Percentiles rank a stretch among this genome's conserved stretches.
Evolutionary conservation across 2,329 filamentous ascomycete species (phyloP).

Genomic region (Ophiocordyceps australis): DNA sequence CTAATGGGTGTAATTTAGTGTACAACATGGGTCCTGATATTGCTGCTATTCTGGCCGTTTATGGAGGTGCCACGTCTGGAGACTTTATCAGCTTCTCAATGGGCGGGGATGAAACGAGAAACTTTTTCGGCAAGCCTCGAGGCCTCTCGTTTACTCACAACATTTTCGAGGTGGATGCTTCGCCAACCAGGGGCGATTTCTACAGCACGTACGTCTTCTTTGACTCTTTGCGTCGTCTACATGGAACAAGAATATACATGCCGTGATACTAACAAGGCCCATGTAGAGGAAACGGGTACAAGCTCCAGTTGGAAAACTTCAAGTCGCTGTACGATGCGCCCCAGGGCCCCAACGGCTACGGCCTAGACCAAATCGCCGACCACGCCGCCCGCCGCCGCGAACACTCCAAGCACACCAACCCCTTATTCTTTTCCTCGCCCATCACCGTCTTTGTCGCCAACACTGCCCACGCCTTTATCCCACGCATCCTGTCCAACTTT

Average conservation of each 20-base stretch:
- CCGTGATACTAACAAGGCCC: too few species aligned
- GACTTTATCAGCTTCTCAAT: constrained; percentile 3
- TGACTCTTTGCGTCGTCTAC: too few species aligned
- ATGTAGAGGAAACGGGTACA: constrained; percentile 1
- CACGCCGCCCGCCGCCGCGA: not conserved
- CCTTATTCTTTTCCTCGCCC: constrained; percentile 33
- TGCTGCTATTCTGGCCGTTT: too few species aligned
- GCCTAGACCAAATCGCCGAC: constrained; percentile 1
- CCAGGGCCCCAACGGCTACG: constrained; percentile 13
- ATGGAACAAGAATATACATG: not conserved
- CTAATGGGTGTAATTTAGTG: too few species aligned
- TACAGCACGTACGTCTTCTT: not conserved
- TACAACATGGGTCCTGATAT: too few species aligned
- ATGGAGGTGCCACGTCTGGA: not conserved
- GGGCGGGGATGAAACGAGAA: not conserved
- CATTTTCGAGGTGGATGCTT: constrained; percentile 7
- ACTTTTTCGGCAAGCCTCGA: not conserved
- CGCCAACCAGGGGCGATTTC: constrained; percentile 1
- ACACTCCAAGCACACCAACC: constrained; percentile 27
- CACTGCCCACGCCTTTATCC: constrained; percentile 24
- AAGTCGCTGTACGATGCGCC: constrained; percentile 21
- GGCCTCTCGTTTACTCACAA: not conserved
- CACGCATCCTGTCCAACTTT: constrained; percentile 23
- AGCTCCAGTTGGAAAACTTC: constrained; percentile 5
- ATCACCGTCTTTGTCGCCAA: constrained; percentile 24